These are phyloP conservation scores for Daldinia eschscholtzii DNA, from an alignment of 2,329 filamentous ascomycete species.

Conservation along the genomic window DNA sequence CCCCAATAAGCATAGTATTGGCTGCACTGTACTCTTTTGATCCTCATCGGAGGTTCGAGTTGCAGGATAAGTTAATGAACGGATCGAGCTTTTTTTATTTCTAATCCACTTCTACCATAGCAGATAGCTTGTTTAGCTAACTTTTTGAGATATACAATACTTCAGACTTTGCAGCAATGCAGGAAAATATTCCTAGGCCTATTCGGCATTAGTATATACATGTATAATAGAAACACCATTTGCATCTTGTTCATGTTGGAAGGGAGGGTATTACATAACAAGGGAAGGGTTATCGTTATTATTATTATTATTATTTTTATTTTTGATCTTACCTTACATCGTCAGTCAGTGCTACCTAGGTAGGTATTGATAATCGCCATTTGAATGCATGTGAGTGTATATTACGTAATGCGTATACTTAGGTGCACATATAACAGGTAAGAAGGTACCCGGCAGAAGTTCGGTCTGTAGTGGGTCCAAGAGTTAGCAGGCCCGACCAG, in stretches of 20 bases:
- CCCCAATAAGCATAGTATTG: conserved; percentile 40
- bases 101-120: conserved; percentile 18
- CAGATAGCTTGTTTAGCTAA: conserved; percentile 15
- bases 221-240: neutral
- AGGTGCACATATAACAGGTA: neutral
- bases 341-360: neutral
- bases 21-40: conserved; percentile 23
- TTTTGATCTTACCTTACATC: neutral
- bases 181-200: neutral
- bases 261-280: neutral
- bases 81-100: conserved; percentile 29
- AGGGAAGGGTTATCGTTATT: neutral
- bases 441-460: conserved; percentile 27
- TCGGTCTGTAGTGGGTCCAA: conserved; percentile 23
- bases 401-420: conserved; percentile 1
- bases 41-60: conserved; percentile 16
- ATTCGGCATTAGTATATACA: conserved; percentile 6
- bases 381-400: conserved; percentile 1
- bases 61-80: conserved; percentile 35
- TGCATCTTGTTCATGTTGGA: conserved; percentile 2
- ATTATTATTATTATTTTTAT: conserved; percentile 1
- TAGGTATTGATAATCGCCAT: neutral
- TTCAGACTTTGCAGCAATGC: conserved; percentile 1
- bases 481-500: conserved; percentile 32
- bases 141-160: conserved; percentile 19